A percentile compares a stretch with the other conserved stretches of the same genome.
These are phyloP conservation scores for Zizania palustris DNA, from an alignment of 202 grass and related monocot genomes.

Conservation along the genomic window DNA sequence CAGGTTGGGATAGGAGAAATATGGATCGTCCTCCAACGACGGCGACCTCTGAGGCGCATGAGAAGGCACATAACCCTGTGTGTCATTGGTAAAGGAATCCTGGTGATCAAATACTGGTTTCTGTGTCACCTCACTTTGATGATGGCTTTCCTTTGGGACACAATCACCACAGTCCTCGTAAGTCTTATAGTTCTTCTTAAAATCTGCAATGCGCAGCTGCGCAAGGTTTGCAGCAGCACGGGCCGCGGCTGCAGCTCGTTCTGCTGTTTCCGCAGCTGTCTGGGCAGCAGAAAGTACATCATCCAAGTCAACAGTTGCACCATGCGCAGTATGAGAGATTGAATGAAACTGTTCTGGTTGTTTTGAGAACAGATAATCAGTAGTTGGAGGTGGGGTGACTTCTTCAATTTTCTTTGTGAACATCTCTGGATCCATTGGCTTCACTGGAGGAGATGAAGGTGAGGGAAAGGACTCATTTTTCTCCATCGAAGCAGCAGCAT, in stretches of 20 bases:
- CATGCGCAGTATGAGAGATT: constrained; percentile 14
- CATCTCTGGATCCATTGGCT: constrained; percentile 48
- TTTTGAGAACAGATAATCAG: constrained; percentile 43
- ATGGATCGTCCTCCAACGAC: constrained; percentile 81
- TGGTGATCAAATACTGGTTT: constrained; percentile 66
- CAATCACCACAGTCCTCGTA: constrained; percentile 37
- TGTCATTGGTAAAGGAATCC: constrained; percentile 59
- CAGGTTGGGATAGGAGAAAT: constrained; percentile 86
- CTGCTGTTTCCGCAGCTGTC: constrained; percentile 76
- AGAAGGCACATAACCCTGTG: constrained; percentile 35
- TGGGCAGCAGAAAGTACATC: constrained; percentile 74
- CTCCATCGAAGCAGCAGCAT: constrained; percentile 41
- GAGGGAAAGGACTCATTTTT: constrained; percentile 43
- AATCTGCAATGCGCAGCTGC: constrained; percentile 65
- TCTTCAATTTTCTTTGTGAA: constrained; percentile 49
- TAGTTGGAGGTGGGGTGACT: constrained; percentile 35
- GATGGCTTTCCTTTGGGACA: constrained; percentile 38
- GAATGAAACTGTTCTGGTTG: constrained; percentile 37
- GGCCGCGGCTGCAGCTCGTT: constrained; percentile 71
- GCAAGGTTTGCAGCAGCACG: constrained; percentile 82
- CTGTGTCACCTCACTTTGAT: constrained; percentile 38
- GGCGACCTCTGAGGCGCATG: constrained; percentile 63
- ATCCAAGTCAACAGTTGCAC: constrained; percentile 61
- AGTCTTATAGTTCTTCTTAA: constrained; percentile 47
- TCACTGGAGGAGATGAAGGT: constrained; percentile 38